Base-by-base conservation (phyloP, 257 asterid genomes). In the Scutellaria barbata region DNA sequence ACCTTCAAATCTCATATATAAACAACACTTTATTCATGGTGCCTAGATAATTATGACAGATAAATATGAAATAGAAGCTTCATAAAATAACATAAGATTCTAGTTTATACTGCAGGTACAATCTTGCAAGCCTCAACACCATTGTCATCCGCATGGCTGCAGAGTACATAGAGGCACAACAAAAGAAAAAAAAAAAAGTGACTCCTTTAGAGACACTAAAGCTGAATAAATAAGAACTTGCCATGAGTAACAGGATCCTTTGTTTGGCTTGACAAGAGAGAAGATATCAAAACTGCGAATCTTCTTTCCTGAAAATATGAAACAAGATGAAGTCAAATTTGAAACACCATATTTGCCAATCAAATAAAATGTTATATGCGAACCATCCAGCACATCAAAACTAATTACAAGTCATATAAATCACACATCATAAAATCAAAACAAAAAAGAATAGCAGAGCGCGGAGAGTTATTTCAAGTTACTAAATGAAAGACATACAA, bases 181-280 rank as follows among this genome's bases (percentile, higher is more conserved):
- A 14, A 54, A 57, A 37, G 17, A 43, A 33, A 16, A 5, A 10
- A n/a, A 17, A 7, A 42, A 55, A 55, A 4, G 42, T 14, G 48
- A 37, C 50, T 16, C 33, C 10, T 22, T 33, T 37, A 47, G 74
- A 47, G 57, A 22, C 3, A 8, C 35, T 30, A 20, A 30, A 58
- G 65, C 73, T 53, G 75, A 61, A 65, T 7, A 17, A 60, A 76
- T 13, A 22, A 64, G 66, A 61, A 83, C 96, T 88, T 92, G 80
- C 99, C 99, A 72, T 95, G 96, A 74, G 82, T 92, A 72, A 95
- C 95, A 39, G 85, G 78, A 81, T 95, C 99, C 81, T 92, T 95
- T 7, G 99, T 92, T 81, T 95, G 99, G 87, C 99, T 95, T 30
- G 99, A 95, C 77, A 95, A 60, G 69, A 95, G 96, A 9, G 99